Base-by-base conservation (phyloP, 495 filamentous ascomycete genomes). In the Tuber microsphaerosporum region DNA sequence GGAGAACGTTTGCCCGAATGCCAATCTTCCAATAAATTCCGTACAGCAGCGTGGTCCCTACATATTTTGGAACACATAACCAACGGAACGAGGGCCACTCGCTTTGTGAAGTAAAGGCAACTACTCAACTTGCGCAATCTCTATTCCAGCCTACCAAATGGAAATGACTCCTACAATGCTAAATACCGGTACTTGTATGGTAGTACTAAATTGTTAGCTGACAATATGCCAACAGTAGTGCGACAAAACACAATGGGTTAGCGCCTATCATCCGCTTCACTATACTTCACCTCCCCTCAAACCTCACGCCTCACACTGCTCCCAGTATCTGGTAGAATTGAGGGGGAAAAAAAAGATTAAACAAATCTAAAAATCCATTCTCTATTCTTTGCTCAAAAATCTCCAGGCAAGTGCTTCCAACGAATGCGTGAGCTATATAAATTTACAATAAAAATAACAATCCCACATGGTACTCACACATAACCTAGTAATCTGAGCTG, bases 171-270 rank as follows among this genome's bases (percentile, higher is more conserved):
- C 56, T 34, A 2, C 14, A 65, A 65, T 17, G 26, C 56, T 9
- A 65, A 61, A 31, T 61, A 61, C 2, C 5, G 6, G 9, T 31
- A 31, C 51, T 61, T 9, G 9, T 31, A 31, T n/a, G 26, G 56
- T 65, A 17, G 12, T 44, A 73, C 10, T 22, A 70, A 51, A 71
- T n/a, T 41, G 43, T 56, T 48, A 75, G 41, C 65, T 71, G 73
- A 75, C 26, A 39, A 26, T 34, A 46, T n/a, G n/a, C 65, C 48
- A 19, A 68, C 31, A 43, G 68, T 10, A 56, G 41, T 61, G 56
- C 44, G 26, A 44, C 56, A 65, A 65, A 61, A 65, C 26, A 17
- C 26, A 65, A 65, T 12, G 16, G 56, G 56, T 65, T 65, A 65
- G 56, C 56, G 56, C 56, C 56, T 65, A 19, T 65, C 10, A 65